Evolutionary conservation across 352 stramenopile genomes (phyloP), one percentile per base, ranked within the genome.

Genomic region (Globisporangium cystogenes): DNA sequence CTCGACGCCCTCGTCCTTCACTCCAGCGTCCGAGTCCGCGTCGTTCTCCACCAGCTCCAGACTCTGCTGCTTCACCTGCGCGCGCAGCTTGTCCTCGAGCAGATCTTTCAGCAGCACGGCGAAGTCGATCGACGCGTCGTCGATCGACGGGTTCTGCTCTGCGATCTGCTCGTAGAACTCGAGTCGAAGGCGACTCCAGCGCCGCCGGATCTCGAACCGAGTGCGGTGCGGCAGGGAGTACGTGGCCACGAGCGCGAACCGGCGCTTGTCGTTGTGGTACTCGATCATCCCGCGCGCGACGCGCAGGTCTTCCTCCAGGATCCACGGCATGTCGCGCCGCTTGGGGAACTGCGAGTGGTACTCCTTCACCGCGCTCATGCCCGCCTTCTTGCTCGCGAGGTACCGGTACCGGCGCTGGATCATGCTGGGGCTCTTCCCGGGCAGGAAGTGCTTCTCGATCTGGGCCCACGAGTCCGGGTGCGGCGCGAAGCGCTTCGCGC

Each of bases 241-340:
- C n/a, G 67, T 70, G 0, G 68, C 64, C 12, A 91, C 74, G 16
- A 68, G 68, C 29, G 76, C 62, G 64, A 89, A 94, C 16, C 70
- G 70, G 42, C 76, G 70, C 21, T 72, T 80, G 45, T 88, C 75
- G n/a, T 73, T 60, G 55, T 76, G 67, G 11, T 87, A 79, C 48
- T 85, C 76, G 42, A 86, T 55, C 21, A 90, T 66, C 6, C 81
- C 83, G n/a, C 83, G 73, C 5, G 72, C 71, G 48, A 94, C 72
- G 6, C 83, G 76, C 27, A 94, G 45, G 41, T 94, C 84, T 53
- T 94, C 84, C 70, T 94, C 84, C 7, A 91, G 59, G 47, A 89
- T 57, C 81, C 81, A 94, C 18, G 57, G 60, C 20, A 66, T 64
- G 31, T 67, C 70, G 26, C 71, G 64, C 0, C 73, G 62, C 14